Evolutionary conservation across 768 basidiomycete species (phyloP).

Genomic region (Harrya chromipes): DNA sequence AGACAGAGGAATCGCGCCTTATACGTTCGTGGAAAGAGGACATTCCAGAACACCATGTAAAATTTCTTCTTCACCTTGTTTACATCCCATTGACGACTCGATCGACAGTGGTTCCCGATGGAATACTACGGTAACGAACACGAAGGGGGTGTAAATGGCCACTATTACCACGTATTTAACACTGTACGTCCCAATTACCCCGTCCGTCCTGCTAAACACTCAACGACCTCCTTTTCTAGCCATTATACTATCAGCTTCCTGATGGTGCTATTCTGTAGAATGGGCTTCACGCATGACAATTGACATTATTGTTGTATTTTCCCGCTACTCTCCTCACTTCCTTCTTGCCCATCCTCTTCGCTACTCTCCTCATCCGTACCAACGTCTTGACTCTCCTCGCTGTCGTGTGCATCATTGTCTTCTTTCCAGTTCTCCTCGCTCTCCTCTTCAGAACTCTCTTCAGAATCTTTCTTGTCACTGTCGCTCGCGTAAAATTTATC

Average conservation of each 20-base stretch:
- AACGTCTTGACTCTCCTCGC: constrained; percentile 31
- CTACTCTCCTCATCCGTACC: constrained; percentile 18
- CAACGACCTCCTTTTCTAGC: constrained; percentile 28
- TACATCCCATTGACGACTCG: constrained; percentile 1
- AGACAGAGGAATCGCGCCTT: constrained; percentile 62
- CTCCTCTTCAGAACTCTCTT: constrained; percentile 26
- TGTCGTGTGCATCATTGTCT: constrained; percentile 23
- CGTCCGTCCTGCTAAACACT: neutral
- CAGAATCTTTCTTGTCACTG: constrained; percentile 33
- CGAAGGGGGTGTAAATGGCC: constrained; percentile 60
- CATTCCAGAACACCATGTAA: constrained; percentile 60
- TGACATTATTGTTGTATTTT: constrained; percentile 10
- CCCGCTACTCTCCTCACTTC: constrained; percentile 15
- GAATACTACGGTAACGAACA: constrained; percentile 58
- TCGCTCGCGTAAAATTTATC: constrained; percentile 70
- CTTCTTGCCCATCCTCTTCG: constrained; percentile 18
- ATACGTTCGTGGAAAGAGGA: constrained; percentile 63
- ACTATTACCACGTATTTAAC: constrained; percentile 75
- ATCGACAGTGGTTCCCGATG: constrained; percentile 69
- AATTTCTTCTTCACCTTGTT: constrained; percentile 21
- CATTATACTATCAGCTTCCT: constrained; percentile 53
- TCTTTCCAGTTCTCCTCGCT: constrained; percentile 33
- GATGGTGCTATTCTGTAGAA: constrained; percentile 39
- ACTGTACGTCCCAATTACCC: constrained; percentile 44
- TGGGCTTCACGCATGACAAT: neutral